phyloP scores from a whole-genome alignment of 2,329 filamentous ascomycete species.

The Exophiala dermatitidis region DNA sequence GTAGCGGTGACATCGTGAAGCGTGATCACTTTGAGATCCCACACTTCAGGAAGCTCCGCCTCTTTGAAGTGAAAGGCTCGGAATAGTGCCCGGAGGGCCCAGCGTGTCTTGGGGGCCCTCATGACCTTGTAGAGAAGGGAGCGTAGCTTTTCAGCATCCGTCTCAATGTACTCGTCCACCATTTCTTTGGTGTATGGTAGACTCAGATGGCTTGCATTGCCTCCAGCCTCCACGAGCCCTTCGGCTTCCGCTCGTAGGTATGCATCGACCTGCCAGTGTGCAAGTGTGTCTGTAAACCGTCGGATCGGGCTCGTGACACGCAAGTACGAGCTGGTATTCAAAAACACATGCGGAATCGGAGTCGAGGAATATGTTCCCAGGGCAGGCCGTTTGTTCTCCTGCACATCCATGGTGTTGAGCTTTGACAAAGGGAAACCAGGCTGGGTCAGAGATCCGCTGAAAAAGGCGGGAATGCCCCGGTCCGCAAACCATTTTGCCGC shows the following conservation, averaged over 20 bases:
- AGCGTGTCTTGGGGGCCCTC: conserved; percentile 33
- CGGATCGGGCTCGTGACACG: conserved; percentile 57
- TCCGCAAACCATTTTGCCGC: conserved; percentile 47
- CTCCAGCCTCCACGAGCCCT: conserved; percentile 29
- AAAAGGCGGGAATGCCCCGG: conserved; percentile 46
- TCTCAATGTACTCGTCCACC: conserved; percentile 45
- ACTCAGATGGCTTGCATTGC: conserved; percentile 14
- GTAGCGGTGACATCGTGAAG: not conserved
- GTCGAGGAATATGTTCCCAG: conserved; percentile 34
- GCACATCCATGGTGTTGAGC: conserved; percentile 32
- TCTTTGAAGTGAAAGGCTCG: conserved; percentile 53
- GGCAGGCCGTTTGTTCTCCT: conserved; percentile 19
- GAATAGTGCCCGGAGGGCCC: conserved; percentile 49
- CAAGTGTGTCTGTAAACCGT: conserved; percentile 53
- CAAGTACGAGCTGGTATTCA: conserved; percentile 49
- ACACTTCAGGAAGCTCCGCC: conserved; percentile 42
- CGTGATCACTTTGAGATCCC: conserved; percentile 18
- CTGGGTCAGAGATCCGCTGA: conserved; percentile 36
- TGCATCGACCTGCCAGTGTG: conserved; percentile 59
- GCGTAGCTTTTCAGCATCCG: conserved; percentile 34
- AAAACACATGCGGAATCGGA: conserved; percentile 44
- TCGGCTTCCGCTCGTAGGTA: conserved; percentile 50
- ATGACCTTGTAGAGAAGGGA: not conserved
- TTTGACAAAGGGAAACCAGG: conserved; percentile 32
- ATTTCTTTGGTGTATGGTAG: conserved; percentile 46